Percentiles rank a stretch among this genome's conserved stretches.
Conservation (phyloP, 768 basidiomycete species). For the Pleurotus platypus region DNA sequence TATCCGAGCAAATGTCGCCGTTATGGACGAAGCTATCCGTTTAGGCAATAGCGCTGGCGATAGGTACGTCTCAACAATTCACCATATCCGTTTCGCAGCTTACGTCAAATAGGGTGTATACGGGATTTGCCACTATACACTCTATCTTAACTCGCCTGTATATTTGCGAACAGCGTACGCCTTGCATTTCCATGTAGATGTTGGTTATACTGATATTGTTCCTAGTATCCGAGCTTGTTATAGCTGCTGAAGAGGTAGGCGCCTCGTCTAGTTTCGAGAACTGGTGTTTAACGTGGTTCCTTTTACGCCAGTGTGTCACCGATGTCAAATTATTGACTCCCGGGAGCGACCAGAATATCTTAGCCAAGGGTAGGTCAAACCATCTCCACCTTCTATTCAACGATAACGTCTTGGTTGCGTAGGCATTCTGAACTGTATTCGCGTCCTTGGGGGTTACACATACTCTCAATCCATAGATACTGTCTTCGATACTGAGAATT, state of each 20-base stretch:
- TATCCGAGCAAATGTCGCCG: constrained; percentile 56
- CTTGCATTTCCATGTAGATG: neutral
- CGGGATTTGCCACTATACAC: constrained; percentile 57
- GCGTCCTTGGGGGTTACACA: constrained; percentile 63
- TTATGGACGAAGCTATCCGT: constrained; percentile 60
- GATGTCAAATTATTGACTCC: constrained; percentile 58
- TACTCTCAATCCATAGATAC: constrained; percentile 42
- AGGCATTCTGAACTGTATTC: constrained; percentile 62
- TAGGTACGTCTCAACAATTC: constrained; percentile 33
- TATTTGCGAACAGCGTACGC: constrained; percentile 60
- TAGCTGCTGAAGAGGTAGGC: constrained; percentile 59
- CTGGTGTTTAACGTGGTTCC: neutral
- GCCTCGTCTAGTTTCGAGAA: too few relatives aligned
- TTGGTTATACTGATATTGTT: constrained; percentile 1
- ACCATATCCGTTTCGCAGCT: neutral
- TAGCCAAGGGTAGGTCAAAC: constrained; percentile 45
- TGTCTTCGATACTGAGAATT: constrained; percentile 58
- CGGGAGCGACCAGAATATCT: constrained; percentile 45
- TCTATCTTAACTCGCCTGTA: constrained; percentile 50
- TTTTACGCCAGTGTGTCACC: constrained; percentile 41
- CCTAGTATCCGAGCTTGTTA: constrained; percentile 54
- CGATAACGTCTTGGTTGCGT: neutral
- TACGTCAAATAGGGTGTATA: constrained; percentile 45
- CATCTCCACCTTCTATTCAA: neutral
- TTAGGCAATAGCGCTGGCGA: constrained; percentile 68